A percentile compares a stretch with the other conserved stretches of the same genome.
Conservation (phyloP, 768 basidiomycete species). For the Phaffia tasmanica region DNA sequence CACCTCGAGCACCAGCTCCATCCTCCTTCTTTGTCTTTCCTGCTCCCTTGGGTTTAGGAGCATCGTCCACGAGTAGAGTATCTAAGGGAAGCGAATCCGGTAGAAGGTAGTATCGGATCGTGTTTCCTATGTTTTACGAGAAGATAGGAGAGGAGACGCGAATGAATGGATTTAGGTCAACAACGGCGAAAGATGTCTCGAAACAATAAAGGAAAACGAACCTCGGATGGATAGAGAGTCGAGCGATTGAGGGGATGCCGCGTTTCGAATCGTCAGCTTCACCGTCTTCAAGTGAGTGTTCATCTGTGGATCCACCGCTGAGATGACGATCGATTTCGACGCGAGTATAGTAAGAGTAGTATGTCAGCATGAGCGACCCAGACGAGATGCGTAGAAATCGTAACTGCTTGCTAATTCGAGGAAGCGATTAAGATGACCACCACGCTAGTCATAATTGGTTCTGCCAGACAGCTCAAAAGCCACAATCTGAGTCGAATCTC, state of each 20-base stretch:
- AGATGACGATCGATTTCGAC: background rate
- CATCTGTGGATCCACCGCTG: slow-evolving; percentile 99
- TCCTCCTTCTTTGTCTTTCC: slow-evolving; percentile 75
- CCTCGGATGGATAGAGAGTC: slow-evolving; percentile 79
- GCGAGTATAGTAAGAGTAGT: background rate
- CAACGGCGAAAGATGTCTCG: background rate
- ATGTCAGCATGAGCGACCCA: background rate
- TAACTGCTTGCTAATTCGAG: too few species aligned
- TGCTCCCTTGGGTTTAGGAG: slow-evolving; percentile 71
- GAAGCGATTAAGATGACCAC: too few species aligned
- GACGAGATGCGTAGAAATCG: too few species aligned
- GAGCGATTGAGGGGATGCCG: slow-evolving; percentile 53
- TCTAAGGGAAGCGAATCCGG: slow-evolving; percentile 94
- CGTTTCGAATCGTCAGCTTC: slow-evolving; percentile 82
- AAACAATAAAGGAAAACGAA: background rate
- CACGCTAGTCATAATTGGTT: too few species aligned
- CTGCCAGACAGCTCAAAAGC: too few species aligned
- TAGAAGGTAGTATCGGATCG: slow-evolving; percentile 91
- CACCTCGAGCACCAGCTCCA: slow-evolving; percentile 52
- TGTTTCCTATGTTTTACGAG: slow-evolving; percentile 52
- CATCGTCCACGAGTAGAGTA: slow-evolving; percentile 92
- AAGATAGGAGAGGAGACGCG: background rate
- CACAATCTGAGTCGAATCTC: too few species aligned
- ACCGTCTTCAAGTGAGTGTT: slow-evolving; percentile 97
- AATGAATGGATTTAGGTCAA: background rate